phyloP scores from a whole-genome alignment of 768 basidiomycete species.

The Phlebiopsis flavidoalba region DNA sequence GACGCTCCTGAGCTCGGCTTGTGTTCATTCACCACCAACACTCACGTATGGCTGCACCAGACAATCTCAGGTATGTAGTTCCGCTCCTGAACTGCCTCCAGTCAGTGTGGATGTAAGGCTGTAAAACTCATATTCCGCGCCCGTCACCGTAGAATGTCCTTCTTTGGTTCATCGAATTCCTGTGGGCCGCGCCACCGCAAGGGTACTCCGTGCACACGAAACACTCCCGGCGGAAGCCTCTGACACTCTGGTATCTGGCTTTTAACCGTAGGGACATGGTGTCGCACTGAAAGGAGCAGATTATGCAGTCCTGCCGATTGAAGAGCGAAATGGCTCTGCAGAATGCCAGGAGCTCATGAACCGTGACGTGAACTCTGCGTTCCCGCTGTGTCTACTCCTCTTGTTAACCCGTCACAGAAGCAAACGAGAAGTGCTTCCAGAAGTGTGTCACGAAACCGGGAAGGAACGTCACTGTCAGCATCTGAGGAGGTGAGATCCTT shows the following conservation, averaged over 20 bases:
- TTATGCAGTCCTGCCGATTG: slow-evolving; percentile 58
- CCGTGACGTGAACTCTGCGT: slow-evolving; percentile 33
- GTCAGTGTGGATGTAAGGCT: background rate
- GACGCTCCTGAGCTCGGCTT: background rate
- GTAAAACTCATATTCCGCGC: background rate
- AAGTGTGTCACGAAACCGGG: slow-evolving; percentile 79
- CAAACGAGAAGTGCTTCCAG: slow-evolving; percentile 70
- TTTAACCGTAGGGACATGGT: slow-evolving; percentile 28
- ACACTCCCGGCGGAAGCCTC: background rate
- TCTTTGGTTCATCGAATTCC: slow-evolving; percentile 5
- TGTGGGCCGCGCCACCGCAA: slow-evolving; percentile 1
- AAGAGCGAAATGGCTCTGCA: slow-evolving; percentile 65
- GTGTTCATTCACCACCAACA: background rate
- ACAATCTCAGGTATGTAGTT: background rate
- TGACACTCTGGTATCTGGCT: background rate
- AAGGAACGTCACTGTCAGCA: slow-evolving; percentile 55
- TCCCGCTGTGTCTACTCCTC: background rate
- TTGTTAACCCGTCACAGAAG: slow-evolving; percentile 40
- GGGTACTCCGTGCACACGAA: background rate
- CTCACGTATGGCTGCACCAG: no score
- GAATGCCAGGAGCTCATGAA: slow-evolving; percentile 83
- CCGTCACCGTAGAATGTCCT: background rate
- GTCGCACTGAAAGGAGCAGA: slow-evolving; percentile 34
- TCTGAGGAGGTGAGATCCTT: slow-evolving; percentile 59
- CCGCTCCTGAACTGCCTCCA: background rate